phyloP scores from a whole-genome alignment of 805 yeast genomes.

The Metschnikowia reukaufii region DNA sequence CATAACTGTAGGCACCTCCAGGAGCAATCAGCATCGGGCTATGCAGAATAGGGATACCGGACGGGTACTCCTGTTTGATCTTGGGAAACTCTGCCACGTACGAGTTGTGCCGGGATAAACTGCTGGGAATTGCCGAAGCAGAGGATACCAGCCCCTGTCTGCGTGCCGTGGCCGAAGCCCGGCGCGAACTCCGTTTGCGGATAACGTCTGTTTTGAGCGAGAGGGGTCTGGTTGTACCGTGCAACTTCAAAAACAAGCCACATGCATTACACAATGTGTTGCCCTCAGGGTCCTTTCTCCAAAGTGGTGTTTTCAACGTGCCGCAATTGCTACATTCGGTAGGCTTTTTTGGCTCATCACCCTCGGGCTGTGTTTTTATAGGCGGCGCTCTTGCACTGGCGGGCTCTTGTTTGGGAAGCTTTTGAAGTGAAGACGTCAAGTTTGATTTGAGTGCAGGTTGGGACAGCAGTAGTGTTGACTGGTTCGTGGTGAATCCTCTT shows the following conservation, averaged over 20 bases:
- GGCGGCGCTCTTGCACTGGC: not conserved
- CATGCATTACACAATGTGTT: slow-evolving; percentile 65
- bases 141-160: slow-evolving; percentile 11
- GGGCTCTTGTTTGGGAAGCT: slow-evolving; percentile 1
- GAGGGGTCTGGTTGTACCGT: slow-evolving; percentile 61
- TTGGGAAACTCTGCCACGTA: slow-evolving; percentile 9
- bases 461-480: not conserved
- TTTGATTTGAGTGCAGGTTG: slow-evolving; percentile 14
- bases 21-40: slow-evolving; percentile 10
- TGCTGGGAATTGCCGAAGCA: slow-evolving; percentile 1
- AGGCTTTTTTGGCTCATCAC: slow-evolving; percentile 9
- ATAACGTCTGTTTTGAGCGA: slow-evolving; percentile 58
- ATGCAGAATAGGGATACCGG: slow-evolving; percentile 12
- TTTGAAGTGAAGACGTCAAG: slow-evolving; percentile 17
- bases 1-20: slow-evolving; percentile 8
- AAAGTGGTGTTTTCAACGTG: slow-evolving; percentile 59
- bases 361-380: not conserved
- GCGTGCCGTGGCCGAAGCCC: slow-evolving; percentile 15
- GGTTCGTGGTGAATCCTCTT: not conserved
- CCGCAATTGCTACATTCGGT: slow-evolving; percentile 59
- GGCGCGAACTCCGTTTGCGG: slow-evolving; percentile 53
- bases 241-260: slow-evolving; percentile 59
- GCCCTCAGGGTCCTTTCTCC: slow-evolving; percentile 61
- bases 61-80: slow-evolving; percentile 4
- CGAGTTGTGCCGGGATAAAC: slow-evolving; percentile 6